Conservation (phyloP, 352 stramenopile genomes). For the Phytopythium sindhum region DNA sequence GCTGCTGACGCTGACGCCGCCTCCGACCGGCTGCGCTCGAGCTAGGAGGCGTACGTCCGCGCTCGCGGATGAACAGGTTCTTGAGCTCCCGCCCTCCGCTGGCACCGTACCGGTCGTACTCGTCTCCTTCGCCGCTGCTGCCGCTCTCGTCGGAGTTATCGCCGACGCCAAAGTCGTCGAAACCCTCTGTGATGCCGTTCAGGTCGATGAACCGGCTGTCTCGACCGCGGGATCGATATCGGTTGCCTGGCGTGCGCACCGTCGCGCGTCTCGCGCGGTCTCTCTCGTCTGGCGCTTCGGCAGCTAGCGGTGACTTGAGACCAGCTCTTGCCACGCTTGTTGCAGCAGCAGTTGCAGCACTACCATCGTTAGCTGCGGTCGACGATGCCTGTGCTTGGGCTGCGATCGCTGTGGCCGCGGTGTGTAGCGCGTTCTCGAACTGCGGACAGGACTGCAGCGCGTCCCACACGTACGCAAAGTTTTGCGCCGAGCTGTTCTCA, state of each 20-base stretch:
- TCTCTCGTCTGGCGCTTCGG: background rate
- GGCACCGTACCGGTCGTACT: conserved; percentile 3
- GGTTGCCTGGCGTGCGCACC: conserved; percentile 10
- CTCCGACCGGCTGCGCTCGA: background rate
- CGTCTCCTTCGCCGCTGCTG: conserved; percentile 17
- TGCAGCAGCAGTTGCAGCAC: background rate
- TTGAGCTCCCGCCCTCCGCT: conserved; percentile 18
- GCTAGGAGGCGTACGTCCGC: conserved; percentile 12
- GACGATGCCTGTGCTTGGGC: background rate
- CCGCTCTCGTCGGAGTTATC: conserved; percentile 11
- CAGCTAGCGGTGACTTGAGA: background rate
- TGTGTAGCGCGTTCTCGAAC: conserved; percentile 33
- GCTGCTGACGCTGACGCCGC: conserved; percentile 1
- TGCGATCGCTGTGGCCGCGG: conserved; percentile 6
- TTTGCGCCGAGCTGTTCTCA: conserved; percentile 41
- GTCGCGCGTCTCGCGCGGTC: background rate
- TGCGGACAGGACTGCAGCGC: conserved; percentile 43
- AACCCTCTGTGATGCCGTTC: conserved; percentile 44
- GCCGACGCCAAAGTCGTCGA: conserved; percentile 44
- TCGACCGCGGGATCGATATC: conserved; percentile 1
- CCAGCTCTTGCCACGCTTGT: background rate
- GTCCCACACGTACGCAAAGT: conserved; percentile 47
- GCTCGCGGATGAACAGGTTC: conserved; percentile 43
- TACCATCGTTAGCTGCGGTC: background rate
- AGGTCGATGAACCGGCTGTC: conserved; percentile 43